Evolutionary conservation across 441 rosid genomes (phyloP), one percentile per base, ranked within the genome.

Genomic region (Pelargonium citronellum): DNA sequence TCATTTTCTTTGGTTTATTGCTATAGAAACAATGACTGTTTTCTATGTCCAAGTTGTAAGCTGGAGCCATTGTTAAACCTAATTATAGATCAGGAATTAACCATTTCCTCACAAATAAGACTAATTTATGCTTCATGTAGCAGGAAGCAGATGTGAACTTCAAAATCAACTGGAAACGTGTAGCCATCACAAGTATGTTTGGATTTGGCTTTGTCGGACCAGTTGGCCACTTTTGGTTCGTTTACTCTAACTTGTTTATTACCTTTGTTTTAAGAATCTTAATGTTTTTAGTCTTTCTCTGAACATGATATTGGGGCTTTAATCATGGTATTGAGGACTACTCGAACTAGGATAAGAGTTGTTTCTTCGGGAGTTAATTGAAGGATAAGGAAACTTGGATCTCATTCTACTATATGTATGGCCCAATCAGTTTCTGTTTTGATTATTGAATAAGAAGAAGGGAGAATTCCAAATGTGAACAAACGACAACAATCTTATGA

Each of bases 191-290:
- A 19, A 86, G 99, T 83, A 78, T 82, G 76, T 95, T 90, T 71
- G 99, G 96, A 17, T 81, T 91, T 81, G 96, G 89, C 78, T 95
- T 90, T 75, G 90, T 95, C 53, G 99, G 99, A 87, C 97, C 96
- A 66, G 82, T 89, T 82, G 97, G 99, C 73, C 99, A 95, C 75
- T 90, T 85, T 83, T 91, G 97, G 97, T 95, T 78, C 47, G 92
- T 83, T 75, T 75, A 68, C 70, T 22, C 46, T 46, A n/a, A 65
- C 55, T 65, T 57, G 11, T 64, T 66, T 66, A 64, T 74, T 37
- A 49, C 69, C 20, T 66, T 69, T 67, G 9, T 20, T 57, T 60
- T 2, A 60, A 60, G 34, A 30, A 60, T 9, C 4, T 12, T 46
- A 30, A 60, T 9, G 51, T 12, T 46, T 46, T 10, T 10, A 46